Conservation (phyloP, 139 green algal species). For the Astrephomene gubernaculifera region DNA sequence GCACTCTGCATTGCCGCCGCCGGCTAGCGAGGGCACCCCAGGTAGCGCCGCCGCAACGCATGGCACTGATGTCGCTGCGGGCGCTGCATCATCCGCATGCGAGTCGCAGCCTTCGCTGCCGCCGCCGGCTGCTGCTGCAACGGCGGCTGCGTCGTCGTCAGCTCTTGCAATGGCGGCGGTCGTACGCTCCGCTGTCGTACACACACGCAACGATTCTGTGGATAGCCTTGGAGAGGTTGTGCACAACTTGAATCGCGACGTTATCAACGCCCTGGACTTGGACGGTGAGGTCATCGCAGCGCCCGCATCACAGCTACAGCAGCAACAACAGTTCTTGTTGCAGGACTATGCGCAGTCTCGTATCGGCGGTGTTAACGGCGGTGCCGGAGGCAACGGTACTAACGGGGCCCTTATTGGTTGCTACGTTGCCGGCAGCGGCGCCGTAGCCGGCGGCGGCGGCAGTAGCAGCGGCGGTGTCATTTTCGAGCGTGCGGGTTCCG, state of each 20-base stretch:
- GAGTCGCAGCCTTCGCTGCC: background rate
- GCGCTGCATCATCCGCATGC: too few species aligned
- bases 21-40: too few species aligned
- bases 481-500: background rate
- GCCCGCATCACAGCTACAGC: background rate
- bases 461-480: background rate
- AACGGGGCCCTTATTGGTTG: too few species aligned
- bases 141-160: background rate
- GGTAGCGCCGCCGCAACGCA: too few species aligned
- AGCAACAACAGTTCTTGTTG: too few species aligned
- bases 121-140: background rate
- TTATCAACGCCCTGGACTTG: conserved; percentile 27
- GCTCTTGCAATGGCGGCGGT: background rate
- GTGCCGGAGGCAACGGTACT: background rate
- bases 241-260: conserved; percentile 23
- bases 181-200: background rate
- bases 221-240: conserved; percentile 46
- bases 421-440: too few species aligned
- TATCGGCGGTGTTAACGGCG: background rate
- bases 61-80: too few species aligned
- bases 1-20: too few species aligned
- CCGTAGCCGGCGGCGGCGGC: background rate
- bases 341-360: too few species aligned
- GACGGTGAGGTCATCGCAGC: background rate
- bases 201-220: conserved; percentile 41